These are phyloP conservation scores for Seiridium unicorne DNA, from an alignment of 2,329 filamentous ascomycete species.

Conservation along the genomic window DNA sequence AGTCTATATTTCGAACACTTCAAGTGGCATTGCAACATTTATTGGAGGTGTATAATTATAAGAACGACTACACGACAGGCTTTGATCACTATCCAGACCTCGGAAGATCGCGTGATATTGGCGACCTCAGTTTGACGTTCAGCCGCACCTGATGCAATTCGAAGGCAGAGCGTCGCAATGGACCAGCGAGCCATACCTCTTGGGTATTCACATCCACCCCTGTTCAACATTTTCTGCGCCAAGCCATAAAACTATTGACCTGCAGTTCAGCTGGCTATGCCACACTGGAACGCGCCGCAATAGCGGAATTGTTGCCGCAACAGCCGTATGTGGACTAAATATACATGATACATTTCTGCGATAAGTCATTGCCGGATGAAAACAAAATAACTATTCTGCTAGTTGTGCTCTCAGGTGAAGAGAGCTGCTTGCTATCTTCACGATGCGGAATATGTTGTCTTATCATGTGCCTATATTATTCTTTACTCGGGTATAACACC, in stretches of 20 bases:
- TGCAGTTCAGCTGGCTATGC: conserved; percentile 1
- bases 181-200: conserved; percentile 22
- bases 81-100: not conserved
- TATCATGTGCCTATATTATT: not conserved
- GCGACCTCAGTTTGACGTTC: not conserved
- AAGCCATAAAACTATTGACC: not conserved
- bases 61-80: not conserved
- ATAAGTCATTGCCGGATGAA: no score
- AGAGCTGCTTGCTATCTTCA: no score
- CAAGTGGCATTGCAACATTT: no score
- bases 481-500: not conserved
- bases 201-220: no score
- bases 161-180: not conserved
- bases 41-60: no score
- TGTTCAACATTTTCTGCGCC: not conserved
- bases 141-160: not conserved
- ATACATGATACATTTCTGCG: no score
- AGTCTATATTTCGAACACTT: no score
- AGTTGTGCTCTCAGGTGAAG: no score
- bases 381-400: no score
- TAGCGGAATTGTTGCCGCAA: not conserved
- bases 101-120: not conserved
- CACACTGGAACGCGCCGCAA: not conserved
- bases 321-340: not conserved
- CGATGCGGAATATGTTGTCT: no score